Evolutionary conservation across 257 asterid genomes (phyloP), one percentile per base, ranked within the genome.

Genomic region (Marsdenia floribunda): DNA sequence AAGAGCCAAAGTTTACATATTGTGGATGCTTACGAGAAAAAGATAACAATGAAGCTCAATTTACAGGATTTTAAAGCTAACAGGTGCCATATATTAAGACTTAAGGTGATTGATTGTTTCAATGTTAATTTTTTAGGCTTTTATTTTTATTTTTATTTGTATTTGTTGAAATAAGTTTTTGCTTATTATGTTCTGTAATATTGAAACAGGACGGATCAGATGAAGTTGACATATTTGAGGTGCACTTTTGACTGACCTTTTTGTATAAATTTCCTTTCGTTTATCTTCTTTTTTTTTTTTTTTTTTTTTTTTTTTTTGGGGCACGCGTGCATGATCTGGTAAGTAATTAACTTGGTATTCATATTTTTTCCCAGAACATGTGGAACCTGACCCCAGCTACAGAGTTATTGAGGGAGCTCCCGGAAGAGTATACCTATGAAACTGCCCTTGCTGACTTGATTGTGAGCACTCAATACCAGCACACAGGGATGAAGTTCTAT

Each of bases 321-420:
- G 24, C 47, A 46, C 50, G 6, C 76, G 26, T 58, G 11, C 21
- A 13, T 65, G 72, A 52, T 63, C 50, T 52, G 57, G 26, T 46
- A 35, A 42, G 33, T 83, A 49, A 13, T 50, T 35, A 74, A n/a
- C 76, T 64, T 47, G 13, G 6, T 61, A 12, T 69, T 46, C 47
- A 70, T 59, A 8, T 21, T 70, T 75, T 78, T 78, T 57, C 73
- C 72, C 76, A 92, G 96, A 91, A 86, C 75, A 92, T 90, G 97
- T 92, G 97, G 97, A 94, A 92, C 77, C 87, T 92, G 18, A 90
- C 96, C 4, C 96, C 96, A 0, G 90, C 84, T 74, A 87, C 93
- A 1, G 95, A 92, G 24, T 76, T 92, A 57, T 76, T 90, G 37
- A 87, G 64, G 81, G 96, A 92, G 84, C 86, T 92, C 50, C 95